Percentiles rank a stretch among this genome's conserved stretches.
Conservation (phyloP, 2,329 filamentous ascomycete species). For the Xylaria arbuscula region DNA sequence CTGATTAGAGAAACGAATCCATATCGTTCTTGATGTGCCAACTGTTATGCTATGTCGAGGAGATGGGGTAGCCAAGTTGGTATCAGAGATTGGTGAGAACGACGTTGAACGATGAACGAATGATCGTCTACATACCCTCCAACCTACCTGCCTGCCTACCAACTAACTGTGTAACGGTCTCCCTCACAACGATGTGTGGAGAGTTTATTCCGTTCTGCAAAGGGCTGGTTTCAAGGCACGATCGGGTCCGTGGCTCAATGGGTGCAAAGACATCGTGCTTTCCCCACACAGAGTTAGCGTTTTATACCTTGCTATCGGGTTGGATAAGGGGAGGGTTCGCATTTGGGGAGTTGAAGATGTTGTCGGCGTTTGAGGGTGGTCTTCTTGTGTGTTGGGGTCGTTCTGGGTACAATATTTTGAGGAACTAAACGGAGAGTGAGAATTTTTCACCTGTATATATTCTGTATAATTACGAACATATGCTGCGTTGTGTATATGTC, state of each 20-base stretch:
- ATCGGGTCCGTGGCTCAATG: slow-evolving; percentile 8
- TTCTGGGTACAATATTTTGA: slow-evolving; percentile 9
- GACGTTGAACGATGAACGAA: slow-evolving; percentile 34
- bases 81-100: slow-evolving; percentile 7
- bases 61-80: slow-evolving; percentile 6
- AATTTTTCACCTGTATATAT: slow-evolving; percentile 33
- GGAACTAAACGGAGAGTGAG: slow-evolving; percentile 17
- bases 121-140: slow-evolving; percentile 20
- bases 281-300: slow-evolving; percentile 14
- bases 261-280: slow-evolving; percentile 16
- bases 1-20: slow-evolving; percentile 22
- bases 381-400: slow-evolving; percentile 25
- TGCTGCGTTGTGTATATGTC: slow-evolving; percentile 21
- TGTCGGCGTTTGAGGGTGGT: slow-evolving; percentile 33
- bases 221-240: slow-evolving; percentile 13
- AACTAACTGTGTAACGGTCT: slow-evolving; percentile 3
- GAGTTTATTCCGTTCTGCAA: slow-evolving; percentile 9
- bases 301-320: slow-evolving; percentile 20
- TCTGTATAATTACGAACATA: slow-evolving; percentile 20
- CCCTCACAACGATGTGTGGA: slow-evolving; percentile 5
- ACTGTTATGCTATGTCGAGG: slow-evolving; percentile 17
- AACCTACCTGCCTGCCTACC: neutral
- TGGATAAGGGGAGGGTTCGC: slow-evolving; percentile 18
- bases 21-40: slow-evolving; percentile 15
- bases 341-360: slow-evolving; percentile 34